Conservation (phyloP, 2,329 filamentous ascomycete genomes). For the Talaromyces sp. region DNA sequence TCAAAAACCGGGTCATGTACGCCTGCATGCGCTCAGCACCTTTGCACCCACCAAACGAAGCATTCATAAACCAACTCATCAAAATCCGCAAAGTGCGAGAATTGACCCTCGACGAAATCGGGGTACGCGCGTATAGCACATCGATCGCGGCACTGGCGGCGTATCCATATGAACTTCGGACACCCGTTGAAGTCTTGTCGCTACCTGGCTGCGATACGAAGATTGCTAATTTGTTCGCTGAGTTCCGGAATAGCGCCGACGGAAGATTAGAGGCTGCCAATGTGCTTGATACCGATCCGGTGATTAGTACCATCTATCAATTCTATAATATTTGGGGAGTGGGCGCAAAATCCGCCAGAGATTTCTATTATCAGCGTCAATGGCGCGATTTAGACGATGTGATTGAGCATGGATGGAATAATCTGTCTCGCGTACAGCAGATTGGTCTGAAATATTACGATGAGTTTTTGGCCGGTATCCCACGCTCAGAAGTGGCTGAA, state of each 20-base stretch:
- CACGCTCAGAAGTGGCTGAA: slow-evolving; percentile 64
- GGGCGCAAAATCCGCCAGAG: slow-evolving; percentile 69
- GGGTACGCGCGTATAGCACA: slow-evolving; percentile 79
- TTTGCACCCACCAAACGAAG: slow-evolving; percentile 62
- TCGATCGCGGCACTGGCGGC: slow-evolving; percentile 78
- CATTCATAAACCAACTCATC: slow-evolving; percentile 68
- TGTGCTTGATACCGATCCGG: slow-evolving; percentile 59
- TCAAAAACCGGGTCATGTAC: slow-evolving; percentile 59
- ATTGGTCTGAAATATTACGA: slow-evolving; percentile 93
- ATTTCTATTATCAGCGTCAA: slow-evolving; percentile 70
- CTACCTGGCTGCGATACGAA: slow-evolving; percentile 80
- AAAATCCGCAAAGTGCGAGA: slow-evolving; percentile 67
- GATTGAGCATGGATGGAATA: slow-evolving; percentile 73
- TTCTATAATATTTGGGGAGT: slow-evolving; percentile 95
- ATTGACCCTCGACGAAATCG: slow-evolving; percentile 69
- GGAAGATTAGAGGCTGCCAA: slow-evolving; percentile 60
- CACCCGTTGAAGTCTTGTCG: slow-evolving; percentile 38
- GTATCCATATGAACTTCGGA: slow-evolving; percentile 60
- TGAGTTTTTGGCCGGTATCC: slow-evolving; percentile 68
- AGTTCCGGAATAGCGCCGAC: slow-evolving; percentile 58
- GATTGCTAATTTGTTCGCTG: slow-evolving; percentile 69
- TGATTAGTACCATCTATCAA: slow-evolving; percentile 57
- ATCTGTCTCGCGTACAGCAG: slow-evolving; percentile 74
- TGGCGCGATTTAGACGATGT: slow-evolving; percentile 85
- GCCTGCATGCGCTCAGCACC: slow-evolving; percentile 77